Conservation (phyloP, 352 stramenopile species). For the Phytopythium sindhum region DNA sequence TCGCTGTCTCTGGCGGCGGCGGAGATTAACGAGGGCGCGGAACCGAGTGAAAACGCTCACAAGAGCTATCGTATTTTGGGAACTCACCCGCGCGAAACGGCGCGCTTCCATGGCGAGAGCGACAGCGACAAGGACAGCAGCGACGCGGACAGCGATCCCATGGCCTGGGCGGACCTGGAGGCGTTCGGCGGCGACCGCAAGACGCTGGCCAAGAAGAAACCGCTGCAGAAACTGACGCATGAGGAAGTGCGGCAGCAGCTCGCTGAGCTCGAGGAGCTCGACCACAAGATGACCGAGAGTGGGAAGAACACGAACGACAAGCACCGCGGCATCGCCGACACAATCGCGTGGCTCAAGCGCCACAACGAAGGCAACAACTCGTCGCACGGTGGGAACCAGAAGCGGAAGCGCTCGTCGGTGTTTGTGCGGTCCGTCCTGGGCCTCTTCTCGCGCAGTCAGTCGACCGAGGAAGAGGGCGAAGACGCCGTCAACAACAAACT, state of each 20-base stretch:
- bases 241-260: constrained; percentile 18
- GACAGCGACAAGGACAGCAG: constrained; percentile 10
- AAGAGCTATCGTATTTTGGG: constrained; percentile 32
- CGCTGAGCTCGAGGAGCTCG: constrained; percentile 14
- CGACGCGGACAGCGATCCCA: constrained; percentile 17
- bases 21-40: neutral
- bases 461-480: constrained; percentile 12
- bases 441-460: constrained; percentile 32
- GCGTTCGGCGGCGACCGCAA: constrained; percentile 45
- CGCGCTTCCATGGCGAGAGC: constrained; percentile 9
- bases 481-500: constrained; percentile 6
- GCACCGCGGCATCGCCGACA: constrained; percentile 42
- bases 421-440: constrained; percentile 61
- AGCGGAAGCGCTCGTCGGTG: constrained; percentile 42
- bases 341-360: constrained; percentile 69
- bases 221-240: constrained; percentile 26
- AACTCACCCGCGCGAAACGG: constrained; percentile 8
- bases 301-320: neutral
- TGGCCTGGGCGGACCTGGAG: constrained; percentile 46
- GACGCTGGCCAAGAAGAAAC: constrained; percentile 34
- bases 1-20: neutral
- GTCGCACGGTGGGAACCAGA: constrained; percentile 27
- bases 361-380: constrained; percentile 36
- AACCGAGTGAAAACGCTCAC: constrained; percentile 3
- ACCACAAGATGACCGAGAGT: constrained; percentile 9